Percentiles rank a stretch among this genome's conserved stretches.
phyloP scores from a whole-genome alignment of 2,329 filamentous ascomycete genomes.

The Colletotrichum musicola region DNA sequence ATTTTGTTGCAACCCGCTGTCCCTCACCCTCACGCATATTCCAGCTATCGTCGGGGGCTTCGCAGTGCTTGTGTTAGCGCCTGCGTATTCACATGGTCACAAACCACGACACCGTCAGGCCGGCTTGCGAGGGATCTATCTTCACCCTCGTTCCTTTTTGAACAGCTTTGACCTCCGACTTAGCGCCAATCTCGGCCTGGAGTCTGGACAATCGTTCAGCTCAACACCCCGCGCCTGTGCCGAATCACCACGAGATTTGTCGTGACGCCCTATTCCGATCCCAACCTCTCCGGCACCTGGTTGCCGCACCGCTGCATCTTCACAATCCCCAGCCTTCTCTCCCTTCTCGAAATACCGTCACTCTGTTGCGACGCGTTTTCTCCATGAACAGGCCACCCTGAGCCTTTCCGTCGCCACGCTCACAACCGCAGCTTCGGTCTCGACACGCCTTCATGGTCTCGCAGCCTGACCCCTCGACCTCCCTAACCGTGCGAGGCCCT shows the following conservation, averaged over 20 bases:
- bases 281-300: not conserved
- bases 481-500: conserved; percentile 70
- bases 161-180: not conserved
- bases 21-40: not conserved
- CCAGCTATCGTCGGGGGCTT: not conserved
- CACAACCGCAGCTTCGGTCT: conserved; percentile 16
- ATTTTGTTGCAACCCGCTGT: too few relatives aligned
- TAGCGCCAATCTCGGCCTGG: not conserved
- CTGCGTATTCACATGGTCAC: not conserved
- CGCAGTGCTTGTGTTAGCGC: not conserved
- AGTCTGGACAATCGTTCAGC: not conserved
- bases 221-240: not conserved
- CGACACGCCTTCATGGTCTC: conserved; percentile 67
- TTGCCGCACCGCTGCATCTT: not conserved
- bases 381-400: conserved; percentile 28
- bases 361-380: not conserved
- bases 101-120: conserved; percentile 1
- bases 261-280: not conserved
- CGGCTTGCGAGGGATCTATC: not conserved
- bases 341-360: not conserved
- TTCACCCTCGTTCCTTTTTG: not conserved
- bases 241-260: not conserved
- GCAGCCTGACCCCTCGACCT: conserved; percentile 67
- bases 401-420: conserved; percentile 6
- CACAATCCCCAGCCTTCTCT: not conserved